phyloP scores from a whole-genome alignment of 192 early-diverging fungal genomes.

The Piromyces finnis region DNA sequence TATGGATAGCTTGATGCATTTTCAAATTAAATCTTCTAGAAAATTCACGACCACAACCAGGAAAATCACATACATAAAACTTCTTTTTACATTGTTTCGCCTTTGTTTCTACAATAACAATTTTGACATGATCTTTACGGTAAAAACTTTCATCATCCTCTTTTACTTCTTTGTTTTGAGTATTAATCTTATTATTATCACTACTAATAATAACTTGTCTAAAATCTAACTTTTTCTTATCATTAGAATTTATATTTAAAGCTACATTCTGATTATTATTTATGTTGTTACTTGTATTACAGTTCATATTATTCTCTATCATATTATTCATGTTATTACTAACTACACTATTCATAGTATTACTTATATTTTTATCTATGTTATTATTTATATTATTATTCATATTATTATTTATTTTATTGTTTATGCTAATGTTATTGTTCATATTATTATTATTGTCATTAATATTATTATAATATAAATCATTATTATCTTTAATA shows the following conservation, averaged over 20 bases:
- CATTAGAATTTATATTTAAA: not conserved
- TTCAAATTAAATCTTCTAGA: slow-evolving; percentile 49
- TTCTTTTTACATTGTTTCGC: slow-evolving; percentile 16
- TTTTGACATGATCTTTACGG: not conserved
- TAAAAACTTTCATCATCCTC: not conserved
- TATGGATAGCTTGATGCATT: slow-evolving; percentile 41
- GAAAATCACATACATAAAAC: slow-evolving; percentile 24
- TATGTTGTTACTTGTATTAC: not conserved
- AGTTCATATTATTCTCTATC: not conserved
- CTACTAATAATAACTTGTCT: not conserved
- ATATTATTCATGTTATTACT: not conserved
- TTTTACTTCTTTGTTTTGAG: not conserved
- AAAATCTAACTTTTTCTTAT: not conserved
- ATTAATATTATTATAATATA: not conserved
- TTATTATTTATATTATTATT: not conserved
- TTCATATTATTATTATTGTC: not conserved
- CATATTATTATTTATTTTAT: not conserved
- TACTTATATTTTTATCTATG: not conserved
- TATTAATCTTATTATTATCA: not conserved
- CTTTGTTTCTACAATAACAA: slow-evolving; percentile 23
- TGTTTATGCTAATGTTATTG: not conserved
- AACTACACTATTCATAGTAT: not conserved
- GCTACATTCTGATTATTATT: not conserved
- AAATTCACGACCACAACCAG: slow-evolving; percentile 33
- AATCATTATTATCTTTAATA: too few relatives aligned